Evolutionary conservation across 345 rosid species (phyloP).

Genomic region (Kandelia obovata): DNA sequence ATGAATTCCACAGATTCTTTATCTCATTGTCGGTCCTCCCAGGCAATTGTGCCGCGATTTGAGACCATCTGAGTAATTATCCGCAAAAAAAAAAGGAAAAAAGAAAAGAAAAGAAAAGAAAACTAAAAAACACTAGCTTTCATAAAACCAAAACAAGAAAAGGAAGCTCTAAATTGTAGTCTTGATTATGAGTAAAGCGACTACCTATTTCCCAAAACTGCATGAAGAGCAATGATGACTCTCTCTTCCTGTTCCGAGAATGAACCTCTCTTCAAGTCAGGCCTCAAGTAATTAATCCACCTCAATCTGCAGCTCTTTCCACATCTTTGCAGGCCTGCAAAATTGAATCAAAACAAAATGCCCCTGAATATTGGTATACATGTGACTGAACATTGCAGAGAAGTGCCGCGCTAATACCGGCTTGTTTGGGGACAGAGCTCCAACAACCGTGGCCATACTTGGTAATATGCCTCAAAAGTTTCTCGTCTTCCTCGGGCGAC

Average conservation of each 20-base stretch:
- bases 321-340: conserved; percentile 84
- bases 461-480: conserved; percentile 78
- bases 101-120: not conserved
- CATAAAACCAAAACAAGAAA: not conserved
- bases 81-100: not conserved
- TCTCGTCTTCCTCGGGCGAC: conserved; percentile 99
- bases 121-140: not conserved
- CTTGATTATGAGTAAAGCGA: too few species aligned
- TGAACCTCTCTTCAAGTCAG: conserved; percentile 97
- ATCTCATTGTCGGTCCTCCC: conserved; percentile 38
- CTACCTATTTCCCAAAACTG: conserved; percentile 85
- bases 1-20: conserved; percentile 36
- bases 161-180: not conserved
- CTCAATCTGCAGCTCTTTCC: conserved; percentile 97
- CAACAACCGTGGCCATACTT: conserved; percentile 94
- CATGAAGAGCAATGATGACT: conserved; percentile 85
- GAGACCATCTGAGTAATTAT: conserved; percentile 30
- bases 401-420: conserved; percentile 40
- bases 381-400: not conserved
- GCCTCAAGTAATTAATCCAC: conserved; percentile 95
- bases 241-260: conserved; percentile 88
- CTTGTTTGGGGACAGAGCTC: conserved; percentile 99
- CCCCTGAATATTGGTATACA: not conserved
- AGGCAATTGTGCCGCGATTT: conserved; percentile 35
- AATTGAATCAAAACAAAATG: not conserved